Base-by-base conservation (phyloP, 768 basidiomycete genomes). In the Clavaria fumosa region DNA sequence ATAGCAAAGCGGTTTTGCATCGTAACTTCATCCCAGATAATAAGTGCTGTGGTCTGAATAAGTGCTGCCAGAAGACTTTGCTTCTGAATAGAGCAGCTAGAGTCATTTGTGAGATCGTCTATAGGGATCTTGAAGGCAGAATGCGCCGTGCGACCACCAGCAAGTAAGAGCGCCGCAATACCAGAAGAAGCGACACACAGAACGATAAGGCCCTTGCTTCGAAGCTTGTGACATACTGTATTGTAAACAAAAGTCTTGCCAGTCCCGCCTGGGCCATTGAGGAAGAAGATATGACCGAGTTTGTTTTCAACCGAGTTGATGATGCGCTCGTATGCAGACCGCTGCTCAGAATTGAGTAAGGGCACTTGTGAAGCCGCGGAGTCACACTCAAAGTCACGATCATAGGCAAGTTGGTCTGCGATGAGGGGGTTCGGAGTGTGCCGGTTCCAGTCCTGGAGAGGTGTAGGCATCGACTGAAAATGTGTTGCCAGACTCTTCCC, bases 11-110 rank as follows among this genome's bases (percentile, higher is more conserved):
- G 42, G 41, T 69, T 52, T 35, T 67, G 62, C 38, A 57, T 57
- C 1, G 53, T 38, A n/a, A 53, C 47, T 46, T 68, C 64, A 53
- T 69, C 67, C 62, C 60, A 67, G 9, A 69, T 63, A 38, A 65
- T 61, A 4, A 61, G 31, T 10, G 38, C 22, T 5, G 59, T 54
- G n/a, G 34, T 5, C 0, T 46, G 39, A 2, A 70, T 35, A 2
- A 71, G 44, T 2, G 57, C 52, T 22, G 58, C 58, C 0, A 43
- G 40, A 2, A n/a, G n/a, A 31, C 40, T 40, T 18, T 58, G 39
- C 36, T 63, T 64, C 3, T 46, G 23, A 23, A 69, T 57, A 9
- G 15, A 41, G 46, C 64, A 68, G 1, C 41, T 27, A 1, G 55
- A 57, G 2, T 18, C 42, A n/a, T n/a, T 28, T 28, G 9, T 9